Percentiles rank a stretch among this genome's conserved stretches.
Conservation (phyloP, 2,329 filamentous ascomycete genomes). For the Colletotrichum sp. region DNA sequence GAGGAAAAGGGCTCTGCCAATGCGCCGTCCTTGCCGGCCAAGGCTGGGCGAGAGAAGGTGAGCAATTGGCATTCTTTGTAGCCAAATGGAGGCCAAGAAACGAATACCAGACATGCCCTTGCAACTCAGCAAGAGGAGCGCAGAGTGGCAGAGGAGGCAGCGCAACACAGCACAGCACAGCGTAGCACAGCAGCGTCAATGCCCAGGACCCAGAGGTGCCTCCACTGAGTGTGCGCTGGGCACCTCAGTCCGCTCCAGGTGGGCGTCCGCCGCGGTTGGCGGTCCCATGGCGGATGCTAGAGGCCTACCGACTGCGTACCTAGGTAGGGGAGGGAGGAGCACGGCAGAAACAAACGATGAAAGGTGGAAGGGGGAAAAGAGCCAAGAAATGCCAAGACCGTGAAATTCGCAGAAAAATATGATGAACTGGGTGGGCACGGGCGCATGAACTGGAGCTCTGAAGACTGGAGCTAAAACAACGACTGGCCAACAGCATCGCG, state of each 20-base stretch:
- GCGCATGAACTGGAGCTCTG: neutral
- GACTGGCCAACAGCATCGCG: neutral
- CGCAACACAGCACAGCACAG: no score
- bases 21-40: slow-evolving; percentile 19
- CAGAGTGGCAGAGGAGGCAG: neutral
- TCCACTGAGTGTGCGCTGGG: neutral
- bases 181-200: neutral
- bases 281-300: neutral
- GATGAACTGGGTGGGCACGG: slow-evolving; percentile 5
- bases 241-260: neutral
- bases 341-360: slow-evolving; percentile 4
- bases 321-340: neutral
- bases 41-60: slow-evolving; percentile 14
- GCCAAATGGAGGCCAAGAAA: slow-evolving; percentile 16
- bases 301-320: neutral
- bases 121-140: neutral
- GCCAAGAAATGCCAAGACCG: slow-evolving; percentile 19
- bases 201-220: neutral
- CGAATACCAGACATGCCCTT: neutral
- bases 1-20: slow-evolving; percentile 1
- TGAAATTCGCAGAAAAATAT: slow-evolving; percentile 14
- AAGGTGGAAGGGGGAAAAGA: slow-evolving; percentile 7
- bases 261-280: neutral
- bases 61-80: slow-evolving; percentile 10
- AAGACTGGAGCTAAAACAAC: neutral